Conservation (phyloP, 2,329 filamentous ascomycete species). For the Iodosphaeria phyllophila region DNA sequence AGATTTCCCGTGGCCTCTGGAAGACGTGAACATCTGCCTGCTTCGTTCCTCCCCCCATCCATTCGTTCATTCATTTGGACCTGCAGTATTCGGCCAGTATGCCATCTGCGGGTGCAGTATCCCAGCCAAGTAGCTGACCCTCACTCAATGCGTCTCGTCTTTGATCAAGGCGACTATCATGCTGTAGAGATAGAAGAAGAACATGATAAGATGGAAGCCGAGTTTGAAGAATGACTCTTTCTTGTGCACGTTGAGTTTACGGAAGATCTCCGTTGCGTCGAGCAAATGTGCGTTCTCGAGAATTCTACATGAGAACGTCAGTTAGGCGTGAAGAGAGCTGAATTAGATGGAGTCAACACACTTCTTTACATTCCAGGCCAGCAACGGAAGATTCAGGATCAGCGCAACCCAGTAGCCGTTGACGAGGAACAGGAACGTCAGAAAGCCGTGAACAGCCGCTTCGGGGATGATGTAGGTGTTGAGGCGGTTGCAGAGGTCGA, state of each 20-base stretch:
- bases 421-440: constrained; percentile 91
- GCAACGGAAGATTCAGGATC: constrained; percentile 75
- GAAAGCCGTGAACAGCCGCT: constrained; percentile 88
- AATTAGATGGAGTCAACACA: constrained; percentile 27
- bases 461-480: constrained; percentile 99
- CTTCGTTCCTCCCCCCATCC: too few species aligned
- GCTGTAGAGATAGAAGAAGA: constrained; percentile 99
- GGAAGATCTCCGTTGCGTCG: constrained; percentile 97
- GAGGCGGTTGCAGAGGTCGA: constrained; percentile 98
- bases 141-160: constrained; percentile 73
- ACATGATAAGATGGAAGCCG: constrained; percentile 96
- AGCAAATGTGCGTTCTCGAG: constrained; percentile 92
- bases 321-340: neutral
- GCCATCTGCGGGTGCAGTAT: too few species aligned
- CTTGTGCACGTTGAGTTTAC: constrained; percentile 97
- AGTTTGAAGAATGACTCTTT: constrained; percentile 99
- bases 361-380: constrained; percentile 97
- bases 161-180: constrained; percentile 95
- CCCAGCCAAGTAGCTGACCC: too few species aligned
- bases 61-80: too few species aligned
- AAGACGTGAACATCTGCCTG: too few species aligned
- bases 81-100: too few species aligned
- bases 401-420: constrained; percentile 97
- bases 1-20: too few species aligned
- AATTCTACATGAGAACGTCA: constrained; percentile 40